Evolutionary conservation across 768 basidiomycete species (phyloP).

Genomic region (Sarcomyxa edulis): DNA sequence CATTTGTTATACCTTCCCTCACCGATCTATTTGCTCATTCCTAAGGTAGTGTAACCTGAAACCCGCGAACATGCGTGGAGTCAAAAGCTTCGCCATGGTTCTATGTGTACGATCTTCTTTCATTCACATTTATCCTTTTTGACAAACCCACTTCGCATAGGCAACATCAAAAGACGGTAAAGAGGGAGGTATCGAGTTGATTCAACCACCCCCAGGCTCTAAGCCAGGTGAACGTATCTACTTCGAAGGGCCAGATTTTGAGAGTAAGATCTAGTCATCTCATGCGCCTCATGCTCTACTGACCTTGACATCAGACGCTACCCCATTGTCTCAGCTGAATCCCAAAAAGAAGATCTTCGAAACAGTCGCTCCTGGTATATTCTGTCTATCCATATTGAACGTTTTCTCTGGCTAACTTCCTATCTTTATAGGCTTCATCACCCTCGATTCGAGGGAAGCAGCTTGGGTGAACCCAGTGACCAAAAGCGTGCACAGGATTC

Average conservation of each 20-base stretch:
- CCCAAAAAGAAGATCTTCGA: conserved; percentile 99
- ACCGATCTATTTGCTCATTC: neutral
- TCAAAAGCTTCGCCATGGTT: conserved; percentile 98
- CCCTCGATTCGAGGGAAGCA: conserved; percentile 81
- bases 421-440: conserved; percentile 72
- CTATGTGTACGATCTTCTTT: conserved; percentile 58
- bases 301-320: conserved; percentile 35
- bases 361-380: conserved; percentile 84
- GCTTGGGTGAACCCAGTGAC: conserved; percentile 89
- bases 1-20: neutral
- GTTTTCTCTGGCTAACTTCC: conserved; percentile 5
- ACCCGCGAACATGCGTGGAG: conserved; percentile 93
- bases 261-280: conserved; percentile 43
- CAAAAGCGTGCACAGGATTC: conserved; percentile 75
- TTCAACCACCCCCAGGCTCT: conserved; percentile 79
- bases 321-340: conserved; percentile 81
- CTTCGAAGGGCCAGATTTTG: conserved; percentile 88
- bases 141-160: conserved; percentile 29
- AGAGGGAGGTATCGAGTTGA: conserved; percentile 86
- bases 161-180: conserved; percentile 89
- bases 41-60: conserved; percentile 79
- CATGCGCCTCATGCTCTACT: neutral
- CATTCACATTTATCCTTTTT: neutral
- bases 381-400: conserved; percentile 3
- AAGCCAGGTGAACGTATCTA: conserved; percentile 92